Evolutionary conservation across 2,329 filamentous ascomycete species (phyloP).

Genomic region (Colletotrichum lentis): DNA sequence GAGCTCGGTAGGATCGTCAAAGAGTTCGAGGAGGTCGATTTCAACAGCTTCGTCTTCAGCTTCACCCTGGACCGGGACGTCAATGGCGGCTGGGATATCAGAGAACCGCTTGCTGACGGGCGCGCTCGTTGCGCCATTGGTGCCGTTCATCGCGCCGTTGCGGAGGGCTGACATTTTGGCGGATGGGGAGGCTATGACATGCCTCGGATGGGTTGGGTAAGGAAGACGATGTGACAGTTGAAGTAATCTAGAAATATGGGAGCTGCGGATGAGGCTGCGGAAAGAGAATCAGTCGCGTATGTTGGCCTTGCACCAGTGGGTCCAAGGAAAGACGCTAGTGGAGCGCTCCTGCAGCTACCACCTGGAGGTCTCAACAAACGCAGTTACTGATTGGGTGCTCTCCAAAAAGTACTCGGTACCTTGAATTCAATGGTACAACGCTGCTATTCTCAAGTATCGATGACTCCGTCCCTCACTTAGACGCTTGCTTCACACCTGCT

Average conservation of each 20-base stretch:
- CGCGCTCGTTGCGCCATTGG: constrained; percentile 49
- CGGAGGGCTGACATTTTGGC: constrained; percentile 53
- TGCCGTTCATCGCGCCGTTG: constrained; percentile 57
- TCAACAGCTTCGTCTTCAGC: constrained; percentile 81
- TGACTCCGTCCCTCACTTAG: neutral
- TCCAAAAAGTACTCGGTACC: neutral
- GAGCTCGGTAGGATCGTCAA: constrained; percentile 93
- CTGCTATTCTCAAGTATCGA: neutral
- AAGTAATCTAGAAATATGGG: constrained; percentile 20
- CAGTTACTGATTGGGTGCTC: constrained; percentile 19
- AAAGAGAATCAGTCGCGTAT: constrained; percentile 32
- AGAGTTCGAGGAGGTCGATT: constrained; percentile 87
- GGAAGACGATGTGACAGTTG: constrained; percentile 17
- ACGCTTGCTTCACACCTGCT: neutral
- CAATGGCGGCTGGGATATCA: constrained; percentile 71
- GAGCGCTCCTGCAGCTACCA: constrained; percentile 14
- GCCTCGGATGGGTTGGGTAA: constrained; percentile 28
- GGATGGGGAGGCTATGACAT: constrained; percentile 36
- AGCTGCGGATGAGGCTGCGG: constrained; percentile 36
- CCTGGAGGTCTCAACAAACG: neutral
- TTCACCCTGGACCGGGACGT: constrained; percentile 71
- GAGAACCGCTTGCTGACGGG: constrained; percentile 67
- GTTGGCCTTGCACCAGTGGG: constrained; percentile 33
- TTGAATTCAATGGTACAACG: rapidly evolving
- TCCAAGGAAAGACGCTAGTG: constrained; percentile 12